phyloP scores from a whole-genome alignment of 805 yeast genomes.

The Starmera dryadoides region DNA sequence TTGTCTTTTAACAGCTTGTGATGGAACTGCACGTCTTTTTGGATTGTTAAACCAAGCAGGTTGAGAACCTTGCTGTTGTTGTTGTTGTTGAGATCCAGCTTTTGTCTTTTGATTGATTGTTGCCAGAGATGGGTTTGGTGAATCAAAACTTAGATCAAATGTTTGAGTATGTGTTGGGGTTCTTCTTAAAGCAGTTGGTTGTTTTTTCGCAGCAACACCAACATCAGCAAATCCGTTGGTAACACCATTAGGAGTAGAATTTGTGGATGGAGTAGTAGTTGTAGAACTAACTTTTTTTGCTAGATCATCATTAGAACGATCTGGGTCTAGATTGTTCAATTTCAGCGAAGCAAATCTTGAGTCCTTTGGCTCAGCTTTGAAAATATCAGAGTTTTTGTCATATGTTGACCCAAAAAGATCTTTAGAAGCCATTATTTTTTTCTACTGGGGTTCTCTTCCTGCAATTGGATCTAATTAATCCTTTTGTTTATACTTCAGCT shows the following conservation, averaged over 20 bases:
- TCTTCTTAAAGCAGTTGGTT: conserved; percentile 10
- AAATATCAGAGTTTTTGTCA: conserved; percentile 16
- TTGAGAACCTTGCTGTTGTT: conserved; percentile 1
- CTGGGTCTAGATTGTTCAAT: conserved; percentile 8
- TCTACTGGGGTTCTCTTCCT: too few relatives aligned
- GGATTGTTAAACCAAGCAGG: conserved; percentile 34
- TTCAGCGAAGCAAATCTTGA: conserved; percentile 17
- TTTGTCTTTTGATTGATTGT: conserved; percentile 16
- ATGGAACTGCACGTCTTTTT: conserved; percentile 41
- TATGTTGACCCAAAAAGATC: conserved; percentile 19
- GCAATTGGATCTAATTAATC: too few relatives aligned
- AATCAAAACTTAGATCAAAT: conserved; percentile 11
- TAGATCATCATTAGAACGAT: conserved; percentile 16
- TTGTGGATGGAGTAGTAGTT: conserved; percentile 5
- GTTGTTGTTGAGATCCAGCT: conserved; percentile 3
- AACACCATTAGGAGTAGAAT: too few relatives aligned
- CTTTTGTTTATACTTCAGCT: too few relatives aligned
- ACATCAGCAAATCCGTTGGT: not conserved
- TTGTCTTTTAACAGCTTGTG: conserved; percentile 36
- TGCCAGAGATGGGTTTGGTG: conserved; percentile 14
- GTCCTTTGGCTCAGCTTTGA: conserved; percentile 12
- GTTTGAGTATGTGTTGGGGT: conserved; percentile 18
- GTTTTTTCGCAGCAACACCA: not conserved
- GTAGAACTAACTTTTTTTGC: conserved; percentile 1
- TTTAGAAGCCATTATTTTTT: conserved; percentile 14